A percentile compares a stretch with the other conserved stretches of the same genome.
These are phyloP conservation scores for Pyrenochaeta sp. DNA, from an alignment of 2,329 filamentous ascomycete species.

Conservation along the genomic window DNA sequence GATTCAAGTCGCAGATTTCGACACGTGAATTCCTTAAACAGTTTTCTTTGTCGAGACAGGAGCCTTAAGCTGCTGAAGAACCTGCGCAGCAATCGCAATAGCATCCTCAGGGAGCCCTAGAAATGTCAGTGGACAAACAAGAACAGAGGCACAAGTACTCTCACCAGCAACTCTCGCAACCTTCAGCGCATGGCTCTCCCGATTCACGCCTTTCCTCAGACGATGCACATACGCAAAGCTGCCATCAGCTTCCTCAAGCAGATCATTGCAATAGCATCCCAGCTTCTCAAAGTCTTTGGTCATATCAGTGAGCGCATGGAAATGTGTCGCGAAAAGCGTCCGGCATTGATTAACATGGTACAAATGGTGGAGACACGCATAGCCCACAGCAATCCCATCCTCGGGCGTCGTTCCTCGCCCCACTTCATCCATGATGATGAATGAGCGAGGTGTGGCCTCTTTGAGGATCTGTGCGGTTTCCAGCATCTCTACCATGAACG, in stretches of 20 bases:
- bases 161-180: constrained; percentile 82
- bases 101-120: constrained; percentile 73
- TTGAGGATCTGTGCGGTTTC: constrained; percentile 92
- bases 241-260: constrained; percentile 71
- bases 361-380: constrained; percentile 85
- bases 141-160: constrained; percentile 3
- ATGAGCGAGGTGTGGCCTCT: constrained; percentile 80
- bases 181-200: constrained; percentile 88
- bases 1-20: background rate
- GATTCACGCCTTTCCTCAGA: constrained; percentile 81
- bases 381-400: constrained; percentile 89
- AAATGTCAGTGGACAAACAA: constrained; percentile 9
- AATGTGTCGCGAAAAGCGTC: constrained; percentile 93
- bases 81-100: constrained; percentile 69
- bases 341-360: constrained; percentile 79
- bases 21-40: background rate
- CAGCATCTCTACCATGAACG: constrained; percentile 99
- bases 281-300: constrained; percentile 66
- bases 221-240: constrained; percentile 86
- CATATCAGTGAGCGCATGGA: constrained; percentile 83
- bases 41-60: background rate
- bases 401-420: constrained; percentile 92
- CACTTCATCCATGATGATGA: constrained; percentile 98
- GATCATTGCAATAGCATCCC: constrained; percentile 86
- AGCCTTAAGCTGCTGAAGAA: constrained; percentile 55